phyloP scores from a whole-genome alignment of 257 asterid genomes.

The Nicotiana tabacum region DNA sequence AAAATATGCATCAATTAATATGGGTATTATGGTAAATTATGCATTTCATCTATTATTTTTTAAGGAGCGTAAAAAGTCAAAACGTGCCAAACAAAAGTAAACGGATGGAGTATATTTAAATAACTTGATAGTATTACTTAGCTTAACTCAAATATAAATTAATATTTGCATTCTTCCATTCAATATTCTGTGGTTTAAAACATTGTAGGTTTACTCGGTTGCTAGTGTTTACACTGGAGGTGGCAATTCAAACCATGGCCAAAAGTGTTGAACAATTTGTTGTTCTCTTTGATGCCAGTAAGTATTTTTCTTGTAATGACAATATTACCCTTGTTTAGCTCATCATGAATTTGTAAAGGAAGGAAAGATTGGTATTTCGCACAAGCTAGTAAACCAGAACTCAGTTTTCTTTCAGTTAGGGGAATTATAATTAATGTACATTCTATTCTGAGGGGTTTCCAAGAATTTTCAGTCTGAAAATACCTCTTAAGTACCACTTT shows the following conservation, averaged over 20 bases:
- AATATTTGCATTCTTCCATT: too few species aligned
- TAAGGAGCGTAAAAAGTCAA: too few species aligned
- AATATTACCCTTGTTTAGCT: neutral
- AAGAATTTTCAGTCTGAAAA: conserved; percentile 30
- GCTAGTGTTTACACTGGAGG: conserved; percentile 90
- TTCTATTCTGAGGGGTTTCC: conserved; percentile 54
- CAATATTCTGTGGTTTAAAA: neutral
- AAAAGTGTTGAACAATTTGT: conserved; percentile 73
- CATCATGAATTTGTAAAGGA: neutral
- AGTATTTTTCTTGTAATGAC: conserved; percentile 22
- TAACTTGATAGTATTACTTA: neutral
- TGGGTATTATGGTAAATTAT: too few species aligned
- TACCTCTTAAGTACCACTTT: conserved; percentile 33
- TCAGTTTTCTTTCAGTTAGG: conserved; percentile 42
- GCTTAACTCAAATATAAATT: too few species aligned
- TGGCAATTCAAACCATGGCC: conserved; percentile 79
- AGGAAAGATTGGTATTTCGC: neutral
- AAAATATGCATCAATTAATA: too few species aligned
- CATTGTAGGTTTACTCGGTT: conserved; percentile 57
- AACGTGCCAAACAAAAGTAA: too few species aligned
- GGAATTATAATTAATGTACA: conserved; percentile 34
- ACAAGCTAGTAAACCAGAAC: conserved; percentile 30
- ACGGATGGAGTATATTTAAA: too few species aligned
- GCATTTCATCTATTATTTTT: too few species aligned
- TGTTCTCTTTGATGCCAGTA: conserved; percentile 86